These are phyloP conservation scores for Septoria petroselini DNA, from an alignment of 2,329 filamentous ascomycete genomes.

Conservation along the genomic window DNA sequence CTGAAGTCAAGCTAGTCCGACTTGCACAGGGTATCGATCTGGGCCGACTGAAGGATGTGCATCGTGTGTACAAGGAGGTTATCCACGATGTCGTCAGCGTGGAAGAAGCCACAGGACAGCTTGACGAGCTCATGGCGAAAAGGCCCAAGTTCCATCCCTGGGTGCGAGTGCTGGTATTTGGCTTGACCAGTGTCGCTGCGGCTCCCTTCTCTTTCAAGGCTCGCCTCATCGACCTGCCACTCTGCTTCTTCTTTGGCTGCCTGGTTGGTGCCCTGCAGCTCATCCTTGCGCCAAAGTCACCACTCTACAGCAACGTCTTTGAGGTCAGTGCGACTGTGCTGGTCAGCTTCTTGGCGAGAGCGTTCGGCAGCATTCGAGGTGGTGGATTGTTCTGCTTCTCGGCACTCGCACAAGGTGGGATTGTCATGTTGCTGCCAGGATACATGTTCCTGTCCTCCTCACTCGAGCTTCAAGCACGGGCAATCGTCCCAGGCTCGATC, in stretches of 20 bases:
- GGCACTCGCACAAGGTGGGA: constrained; percentile 49
- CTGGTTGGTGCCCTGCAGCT: constrained; percentile 72
- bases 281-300: constrained; percentile 68
- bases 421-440: constrained; percentile 49
- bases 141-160: constrained; percentile 52
- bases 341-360: constrained; percentile 49
- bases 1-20: constrained; percentile 71
- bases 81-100: constrained; percentile 69
- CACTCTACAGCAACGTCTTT: constrained; percentile 60
- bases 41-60: constrained; percentile 68
- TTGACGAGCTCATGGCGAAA: constrained; percentile 61
- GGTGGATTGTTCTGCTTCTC: constrained; percentile 49
- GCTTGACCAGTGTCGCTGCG: constrained; percentile 71
- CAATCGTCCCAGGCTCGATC: constrained; percentile 49
- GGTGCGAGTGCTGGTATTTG: constrained; percentile 63
- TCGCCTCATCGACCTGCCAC: constrained; percentile 71
- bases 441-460: constrained; percentile 47
- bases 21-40: constrained; percentile 67
- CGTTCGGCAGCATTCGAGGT: constrained; percentile 45
- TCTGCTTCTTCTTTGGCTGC: constrained; percentile 71
- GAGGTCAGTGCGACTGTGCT: constrained; percentile 49
- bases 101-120: constrained; percentile 62
- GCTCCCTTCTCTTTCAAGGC: constrained; percentile 77
- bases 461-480: constrained; percentile 47
- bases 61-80: constrained; percentile 75